Evolutionary conservation across 73 alveolate genomes (phyloP).

Genomic region (Chromera velia): DNA sequence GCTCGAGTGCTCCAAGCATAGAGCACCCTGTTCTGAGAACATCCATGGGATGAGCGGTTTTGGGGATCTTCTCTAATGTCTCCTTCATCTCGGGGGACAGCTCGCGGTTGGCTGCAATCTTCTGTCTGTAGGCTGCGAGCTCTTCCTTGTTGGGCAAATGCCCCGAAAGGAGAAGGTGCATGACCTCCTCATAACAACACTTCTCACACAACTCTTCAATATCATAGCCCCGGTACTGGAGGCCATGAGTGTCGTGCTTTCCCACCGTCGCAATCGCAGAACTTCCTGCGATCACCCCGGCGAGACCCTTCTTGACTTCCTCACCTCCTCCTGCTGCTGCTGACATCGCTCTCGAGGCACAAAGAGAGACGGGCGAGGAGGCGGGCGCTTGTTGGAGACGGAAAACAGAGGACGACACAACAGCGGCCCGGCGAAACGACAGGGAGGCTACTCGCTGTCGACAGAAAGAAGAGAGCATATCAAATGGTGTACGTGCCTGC

Average conservation of each 20-base stretch:
- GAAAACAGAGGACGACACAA: too few species aligned
- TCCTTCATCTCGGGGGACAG: slow-evolving; percentile 47
- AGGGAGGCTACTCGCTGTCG: too few species aligned
- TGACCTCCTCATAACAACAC: slow-evolving; percentile 61
- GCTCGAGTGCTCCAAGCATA: slow-evolving; percentile 58
- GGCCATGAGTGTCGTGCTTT: slow-evolving; percentile 55
- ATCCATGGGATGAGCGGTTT: slow-evolving; percentile 67
- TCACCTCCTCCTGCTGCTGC: slow-evolving; percentile 32
- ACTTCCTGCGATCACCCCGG: slow-evolving; percentile 60
- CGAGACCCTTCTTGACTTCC: too few species aligned
- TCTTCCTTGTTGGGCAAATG: slow-evolving; percentile 46
- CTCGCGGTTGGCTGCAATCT: slow-evolving; percentile 34
- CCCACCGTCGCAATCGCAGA: slow-evolving; percentile 63
- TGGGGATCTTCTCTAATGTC: slow-evolving; percentile 55
- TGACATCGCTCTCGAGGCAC: too few species aligned
- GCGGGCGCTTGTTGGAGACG: too few species aligned
- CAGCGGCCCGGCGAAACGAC: too few species aligned
- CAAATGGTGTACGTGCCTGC: too few species aligned
- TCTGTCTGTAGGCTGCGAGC: slow-evolving; percentile 25
- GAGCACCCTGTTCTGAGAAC: slow-evolving; percentile 57
- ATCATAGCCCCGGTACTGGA: slow-evolving; percentile 63
- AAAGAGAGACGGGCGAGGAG: too few species aligned
- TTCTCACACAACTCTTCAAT: slow-evolving; percentile 43
- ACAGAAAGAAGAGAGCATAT: too few species aligned
- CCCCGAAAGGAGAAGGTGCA: slow-evolving; percentile 52